Percentiles rank a stretch among this genome's conserved stretches.
Conservation (phyloP, 2,329 filamentous ascomycete genomes). For the Hypoxylon rubiginosum region DNA sequence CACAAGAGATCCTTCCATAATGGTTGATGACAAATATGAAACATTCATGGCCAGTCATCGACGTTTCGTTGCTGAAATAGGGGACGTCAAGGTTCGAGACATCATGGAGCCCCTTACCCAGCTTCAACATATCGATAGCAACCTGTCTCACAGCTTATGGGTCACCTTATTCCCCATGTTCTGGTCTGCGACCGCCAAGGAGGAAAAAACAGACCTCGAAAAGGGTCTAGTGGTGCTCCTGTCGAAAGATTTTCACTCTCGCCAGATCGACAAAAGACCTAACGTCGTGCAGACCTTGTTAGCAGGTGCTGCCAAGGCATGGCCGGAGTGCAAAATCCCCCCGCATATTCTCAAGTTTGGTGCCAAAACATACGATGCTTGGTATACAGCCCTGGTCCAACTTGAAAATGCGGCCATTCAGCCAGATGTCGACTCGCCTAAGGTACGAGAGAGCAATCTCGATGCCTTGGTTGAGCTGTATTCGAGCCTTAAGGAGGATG, state of each 20-base stretch:
- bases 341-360: conserved; percentile 97
- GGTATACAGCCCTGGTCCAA: conserved; percentile 94
- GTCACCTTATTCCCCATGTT: conserved; percentile 90
- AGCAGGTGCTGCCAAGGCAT: conserved; percentile 86
- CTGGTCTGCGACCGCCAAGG: conserved; percentile 88
- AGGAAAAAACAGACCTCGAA: conserved; percentile 91
- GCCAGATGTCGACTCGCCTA: conserved; percentile 85
- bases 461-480: conserved; percentile 97
- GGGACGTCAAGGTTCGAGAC: conserved; percentile 89
- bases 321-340: conserved; percentile 90
- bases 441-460: conserved; percentile 91
- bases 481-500: conserved; percentile 89
- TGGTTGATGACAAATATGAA: conserved; percentile 87
- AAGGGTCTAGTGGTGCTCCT: conserved; percentile 90
- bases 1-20: conserved; percentile 70
- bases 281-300: conserved; percentile 96
- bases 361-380: conserved; percentile 93
- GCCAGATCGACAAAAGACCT: conserved; percentile 93
- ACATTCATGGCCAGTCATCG: conserved; percentile 81
- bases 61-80: conserved; percentile 85
- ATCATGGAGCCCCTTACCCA: conserved; percentile 91
- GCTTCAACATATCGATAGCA: conserved; percentile 88
- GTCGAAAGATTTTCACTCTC: conserved; percentile 94
- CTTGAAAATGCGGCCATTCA: conserved; percentile 90
- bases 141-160: conserved; percentile 91